A percentile compares a stretch with the other conserved stretches of the same genome.
These are phyloP conservation scores for Jasminum sambac DNA, from an alignment of 257 asterid species.

Conservation along the genomic window DNA sequence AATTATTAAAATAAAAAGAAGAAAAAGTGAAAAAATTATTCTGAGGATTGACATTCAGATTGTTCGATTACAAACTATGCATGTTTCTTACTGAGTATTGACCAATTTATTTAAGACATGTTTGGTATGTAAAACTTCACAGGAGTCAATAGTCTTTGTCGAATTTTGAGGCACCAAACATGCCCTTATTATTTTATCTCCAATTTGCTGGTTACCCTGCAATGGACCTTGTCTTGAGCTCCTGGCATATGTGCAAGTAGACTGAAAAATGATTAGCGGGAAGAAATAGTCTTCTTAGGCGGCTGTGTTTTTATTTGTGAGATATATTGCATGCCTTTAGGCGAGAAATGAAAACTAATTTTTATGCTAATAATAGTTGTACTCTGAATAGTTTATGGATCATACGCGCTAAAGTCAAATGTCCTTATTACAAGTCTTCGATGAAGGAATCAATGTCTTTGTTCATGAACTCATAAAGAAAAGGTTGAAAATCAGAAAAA, in stretches of 20 bases:
- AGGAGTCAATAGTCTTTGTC: neutral
- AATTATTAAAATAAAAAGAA: neutral
- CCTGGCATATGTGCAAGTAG: constrained; percentile 16
- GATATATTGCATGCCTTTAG: neutral
- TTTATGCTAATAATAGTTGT: constrained; percentile 22
- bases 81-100: neutral
- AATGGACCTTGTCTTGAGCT: neutral
- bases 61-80: neutral
- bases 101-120: neutral
- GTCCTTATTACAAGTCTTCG: constrained; percentile 15
- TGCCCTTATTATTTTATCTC: neutral
- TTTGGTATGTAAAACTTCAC: neutral
- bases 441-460: constrained; percentile 31
- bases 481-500: constrained; percentile 37
- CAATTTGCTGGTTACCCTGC: neutral
- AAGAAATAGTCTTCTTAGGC: constrained; percentile 26
- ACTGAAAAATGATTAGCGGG: neutral
- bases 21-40: no score
- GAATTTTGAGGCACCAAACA: neutral
- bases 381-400: constrained; percentile 12
- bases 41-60: neutral
- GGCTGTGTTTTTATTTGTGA: constrained; percentile 20
- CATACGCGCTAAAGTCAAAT: constrained; percentile 37
- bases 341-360: constrained; percentile 27
- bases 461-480: constrained; percentile 19